Base-by-base conservation (phyloP, 2,329 filamentous ascomycete species). In the Epichloe glyceriae region DNA sequence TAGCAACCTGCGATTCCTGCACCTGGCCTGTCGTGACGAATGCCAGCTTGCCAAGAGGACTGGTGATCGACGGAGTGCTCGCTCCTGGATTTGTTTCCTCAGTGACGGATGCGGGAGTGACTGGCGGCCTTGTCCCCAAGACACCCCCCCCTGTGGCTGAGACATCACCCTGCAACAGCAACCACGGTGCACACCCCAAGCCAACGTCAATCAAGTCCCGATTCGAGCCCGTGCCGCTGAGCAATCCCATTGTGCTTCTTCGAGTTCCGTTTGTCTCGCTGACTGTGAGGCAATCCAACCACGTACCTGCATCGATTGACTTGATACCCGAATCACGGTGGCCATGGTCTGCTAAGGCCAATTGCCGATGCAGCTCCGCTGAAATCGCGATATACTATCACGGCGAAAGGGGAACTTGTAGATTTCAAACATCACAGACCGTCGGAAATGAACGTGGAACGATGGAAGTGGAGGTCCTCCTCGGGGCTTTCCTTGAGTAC, bases 391-490 rank as follows among this genome's bases (percentile, higher is more conserved):
- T 38, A 48, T 20, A 33, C 22, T 2, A 26, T 17, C 10, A 38
- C 10, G 37, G 42, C 47, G 19, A 50, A 17, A 46, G 39, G 46
- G 12, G 34, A 40, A 33, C 14, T 33, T 10, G 4, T 22, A 20
- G 30, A 35, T 19, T 14, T 35, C 26, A 3, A 14, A 17, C 3
- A 30, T 40, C 38, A 20, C 17, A 30, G 6, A 5, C 26, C 30
- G 20, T 49, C 19, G 7, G 55, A 38, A 39, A 68, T 66, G 62
- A 63, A 57, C 46, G 53, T 60, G 49, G 65, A 68, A 22, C 62
- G 60, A 47, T 67, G 65, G 64, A 68, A 61, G 57, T 61, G 64
- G 55, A 64, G 55, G 56, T 61, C 65, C 50, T 58, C 66, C 30
- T 60, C 63, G 6, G 60, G 55, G 45, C 55, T 65, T 19, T 57